phyloP scores from a whole-genome alignment of 139 green algal species.

The Zygnema cylindricum region DNA sequence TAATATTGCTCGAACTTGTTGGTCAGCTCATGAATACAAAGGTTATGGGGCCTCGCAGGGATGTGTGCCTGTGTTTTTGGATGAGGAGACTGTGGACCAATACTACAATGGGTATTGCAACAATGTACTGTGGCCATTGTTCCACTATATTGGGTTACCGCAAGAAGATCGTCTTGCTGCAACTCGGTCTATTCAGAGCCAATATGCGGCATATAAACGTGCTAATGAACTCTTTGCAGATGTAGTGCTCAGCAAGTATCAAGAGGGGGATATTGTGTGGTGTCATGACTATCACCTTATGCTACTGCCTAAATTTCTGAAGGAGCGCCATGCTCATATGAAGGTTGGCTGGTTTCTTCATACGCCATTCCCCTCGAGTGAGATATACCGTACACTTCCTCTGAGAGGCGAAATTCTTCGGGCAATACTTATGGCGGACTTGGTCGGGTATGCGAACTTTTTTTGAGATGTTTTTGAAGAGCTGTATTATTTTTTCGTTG shows the following conservation, averaged over 20 bases:
- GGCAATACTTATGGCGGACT: conserved; percentile 89
- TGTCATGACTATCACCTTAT: conserved; percentile 99
- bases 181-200: conserved; percentile 61
- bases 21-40: no score
- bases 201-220: conserved; percentile 88
- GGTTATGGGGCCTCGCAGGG: conserved; percentile 70
- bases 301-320: conserved; percentile 85
- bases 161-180: conserved; percentile 54
- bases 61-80: conserved; percentile 91
- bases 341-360: conserved; percentile 93
- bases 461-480: no score
- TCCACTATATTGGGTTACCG: conserved; percentile 97
- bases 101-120: conserved; percentile 99
- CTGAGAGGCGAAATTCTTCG: conserved; percentile 89
- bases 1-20: no score
- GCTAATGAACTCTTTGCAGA: conserved; percentile 80
- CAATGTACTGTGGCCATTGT: conserved; percentile 96
- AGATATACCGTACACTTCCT: conserved; percentile 97
- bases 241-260: conserved; percentile 80
- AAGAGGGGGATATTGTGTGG: conserved; percentile 90
- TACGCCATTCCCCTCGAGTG: conserved; percentile 95
- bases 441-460: conserved; percentile 72
- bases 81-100: conserved; percentile 68
- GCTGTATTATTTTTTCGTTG: conserved; percentile 10
- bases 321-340: conserved; percentile 72